Evolutionary conservation across 768 basidiomycete species (phyloP).

Genomic region (Rhodotorula graminis): DNA sequence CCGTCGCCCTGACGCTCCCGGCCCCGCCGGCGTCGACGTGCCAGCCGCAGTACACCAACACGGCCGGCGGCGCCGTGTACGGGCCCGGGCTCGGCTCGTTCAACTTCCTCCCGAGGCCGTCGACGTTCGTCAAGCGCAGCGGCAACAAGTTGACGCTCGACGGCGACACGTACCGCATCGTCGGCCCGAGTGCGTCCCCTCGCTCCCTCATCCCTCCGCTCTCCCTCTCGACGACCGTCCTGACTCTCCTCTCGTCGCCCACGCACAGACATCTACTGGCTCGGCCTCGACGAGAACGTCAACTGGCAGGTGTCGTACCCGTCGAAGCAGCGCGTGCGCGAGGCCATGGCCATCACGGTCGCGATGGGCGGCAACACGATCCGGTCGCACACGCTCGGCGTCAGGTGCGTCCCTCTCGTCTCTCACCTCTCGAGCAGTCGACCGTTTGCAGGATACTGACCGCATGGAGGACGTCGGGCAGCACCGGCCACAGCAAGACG

Average conservation of each 20-base stretch:
- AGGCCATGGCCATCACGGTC: constrained; percentile 42
- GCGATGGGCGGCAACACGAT: constrained; percentile 41
- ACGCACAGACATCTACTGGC: constrained; percentile 45
- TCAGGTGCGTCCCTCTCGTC: constrained; percentile 19
- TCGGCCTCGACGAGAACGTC: constrained; percentile 48
- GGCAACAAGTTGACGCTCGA: constrained; percentile 30
- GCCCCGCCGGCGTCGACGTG: constrained; percentile 11
- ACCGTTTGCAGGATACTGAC: too few species aligned
- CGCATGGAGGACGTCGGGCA: background rate
- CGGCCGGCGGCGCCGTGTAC: constrained; percentile 20
- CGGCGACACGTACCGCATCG: constrained; percentile 30
- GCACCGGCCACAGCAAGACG: constrained; percentile 32
- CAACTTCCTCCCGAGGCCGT: constrained; percentile 19
- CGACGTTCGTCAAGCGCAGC: constrained; percentile 33
- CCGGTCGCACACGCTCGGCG: constrained; percentile 38
- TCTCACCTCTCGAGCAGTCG: accelerated
- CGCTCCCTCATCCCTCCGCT: too few species aligned
- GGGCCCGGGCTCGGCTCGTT: constrained; percentile 17
- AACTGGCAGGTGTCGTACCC: constrained; percentile 42
- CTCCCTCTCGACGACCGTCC: background rate
- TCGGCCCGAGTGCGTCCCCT: constrained; percentile 36
- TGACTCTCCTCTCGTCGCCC: background rate
- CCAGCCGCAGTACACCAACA: constrained; percentile 18
- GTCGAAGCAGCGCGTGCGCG: constrained; percentile 40
- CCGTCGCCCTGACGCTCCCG: background rate